Evolutionary conservation across 768 basidiomycete genomes (phyloP).

Genomic region (Termitomyces sp.): DNA sequence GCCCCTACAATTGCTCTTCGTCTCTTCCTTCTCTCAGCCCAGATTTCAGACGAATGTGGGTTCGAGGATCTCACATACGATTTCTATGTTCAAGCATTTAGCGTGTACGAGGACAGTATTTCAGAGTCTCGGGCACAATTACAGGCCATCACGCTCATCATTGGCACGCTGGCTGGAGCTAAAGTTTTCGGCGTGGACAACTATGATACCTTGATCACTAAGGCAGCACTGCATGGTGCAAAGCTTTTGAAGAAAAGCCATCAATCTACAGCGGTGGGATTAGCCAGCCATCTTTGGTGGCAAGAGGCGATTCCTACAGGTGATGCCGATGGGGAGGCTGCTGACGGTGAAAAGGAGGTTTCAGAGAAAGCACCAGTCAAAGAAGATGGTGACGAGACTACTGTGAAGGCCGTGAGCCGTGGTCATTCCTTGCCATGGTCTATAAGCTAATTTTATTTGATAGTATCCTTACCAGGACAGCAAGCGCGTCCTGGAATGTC

Average conservation of each 20-base stretch:
- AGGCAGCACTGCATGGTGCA: slow-evolving; percentile 96
- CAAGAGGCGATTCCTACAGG: slow-evolving; percentile 57
- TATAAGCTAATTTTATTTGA: neutral
- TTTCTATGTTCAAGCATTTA: slow-evolving; percentile 96
- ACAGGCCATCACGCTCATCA: slow-evolving; percentile 95
- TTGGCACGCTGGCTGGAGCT: slow-evolving; percentile 84
- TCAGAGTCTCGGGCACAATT: slow-evolving; percentile 94
- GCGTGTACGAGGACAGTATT: slow-evolving; percentile 96
- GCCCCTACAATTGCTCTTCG: slow-evolving; percentile 90
- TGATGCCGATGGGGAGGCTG: slow-evolving; percentile 35
- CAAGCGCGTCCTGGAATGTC: slow-evolving; percentile 94
- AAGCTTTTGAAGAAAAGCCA: slow-evolving; percentile 98
- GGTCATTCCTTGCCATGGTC: neutral
- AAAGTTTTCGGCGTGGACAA: slow-evolving; percentile 93
- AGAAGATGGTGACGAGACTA: slow-evolving; percentile 40
- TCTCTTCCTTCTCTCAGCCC: slow-evolving; percentile 92
- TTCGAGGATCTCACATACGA: slow-evolving; percentile 98
- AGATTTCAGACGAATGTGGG: slow-evolving; percentile 91
- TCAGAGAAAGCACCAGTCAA: slow-evolving; percentile 35
- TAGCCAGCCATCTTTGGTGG: slow-evolving; percentile 99
- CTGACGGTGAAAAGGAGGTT: slow-evolving; percentile 27
- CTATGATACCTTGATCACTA: slow-evolving; percentile 96
- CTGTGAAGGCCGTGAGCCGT: slow-evolving; percentile 52
- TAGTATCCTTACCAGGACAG: slow-evolving; percentile 90
- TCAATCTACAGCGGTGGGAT: slow-evolving; percentile 90